Percentiles rank a stretch among this genome's conserved stretches.
These are phyloP conservation scores for Excoecaria agallocha DNA, from an alignment of 345 rosid species.

Conservation along the genomic window DNA sequence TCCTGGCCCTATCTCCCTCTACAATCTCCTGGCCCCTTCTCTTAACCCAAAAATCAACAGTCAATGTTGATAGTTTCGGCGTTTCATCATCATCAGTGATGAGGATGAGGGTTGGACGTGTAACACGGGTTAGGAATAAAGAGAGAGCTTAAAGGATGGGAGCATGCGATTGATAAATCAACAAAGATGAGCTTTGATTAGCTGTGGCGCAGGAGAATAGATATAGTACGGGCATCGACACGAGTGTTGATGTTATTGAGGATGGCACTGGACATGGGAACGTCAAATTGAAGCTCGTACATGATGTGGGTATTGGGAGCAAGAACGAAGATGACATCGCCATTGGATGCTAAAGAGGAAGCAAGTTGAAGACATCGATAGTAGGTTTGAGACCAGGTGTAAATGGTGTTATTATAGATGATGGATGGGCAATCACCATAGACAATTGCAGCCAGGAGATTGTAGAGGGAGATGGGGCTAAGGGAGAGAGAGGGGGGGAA, in stretches of 20 bases:
- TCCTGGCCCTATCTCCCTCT: too few relatives aligned
- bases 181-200: slow-evolving; percentile 64
- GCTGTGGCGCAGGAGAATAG: slow-evolving; percentile 58
- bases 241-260: slow-evolving; percentile 79
- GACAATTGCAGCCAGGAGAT: slow-evolving; percentile 60
- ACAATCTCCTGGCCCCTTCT: too few relatives aligned
- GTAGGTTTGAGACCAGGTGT: slow-evolving; percentile 72
- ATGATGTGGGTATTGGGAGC: slow-evolving; percentile 68
- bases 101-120: slow-evolving; percentile 47
- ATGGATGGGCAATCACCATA: slow-evolving; percentile 68
- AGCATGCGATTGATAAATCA: slow-evolving; percentile 36
- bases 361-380: slow-evolving; percentile 67
- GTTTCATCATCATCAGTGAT: slow-evolving; percentile 42
- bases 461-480: slow-evolving; percentile 45
- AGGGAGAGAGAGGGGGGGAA: too few relatives aligned
- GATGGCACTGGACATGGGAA: slow-evolving; percentile 72
- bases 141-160: slow-evolving; percentile 50
- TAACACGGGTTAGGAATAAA: slow-evolving; percentile 24
- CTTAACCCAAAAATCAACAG: too few relatives aligned
- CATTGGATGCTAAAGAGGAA: slow-evolving; percentile 41
- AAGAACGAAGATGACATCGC: slow-evolving; percentile 63
- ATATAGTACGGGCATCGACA: slow-evolving; percentile 67
- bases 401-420: slow-evolving; percentile 43
- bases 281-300: slow-evolving; percentile 88
- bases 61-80: too few relatives aligned